Percentiles rank a stretch among this genome's conserved stretches.
phyloP scores from a whole-genome alignment of 2,329 filamentous ascomycete species.

The Fusarium armeniacum region DNA sequence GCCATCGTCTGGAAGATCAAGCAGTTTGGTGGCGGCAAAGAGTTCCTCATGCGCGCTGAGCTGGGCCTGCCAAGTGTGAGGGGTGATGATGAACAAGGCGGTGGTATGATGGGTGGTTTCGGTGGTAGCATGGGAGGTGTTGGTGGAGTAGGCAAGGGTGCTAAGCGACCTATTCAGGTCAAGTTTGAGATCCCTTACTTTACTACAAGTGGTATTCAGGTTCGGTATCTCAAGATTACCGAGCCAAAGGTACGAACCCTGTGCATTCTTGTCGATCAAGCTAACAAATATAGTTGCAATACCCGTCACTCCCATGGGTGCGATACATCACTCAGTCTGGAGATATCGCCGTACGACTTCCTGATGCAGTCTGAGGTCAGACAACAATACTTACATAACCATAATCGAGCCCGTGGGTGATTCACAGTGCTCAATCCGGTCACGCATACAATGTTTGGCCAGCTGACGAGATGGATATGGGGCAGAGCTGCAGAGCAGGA shows the following conservation, averaged over 20 bases:
- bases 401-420: conserved; percentile 28
- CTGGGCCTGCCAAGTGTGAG: conserved; percentile 93
- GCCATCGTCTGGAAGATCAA: conserved; percentile 99
- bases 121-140: conserved; percentile 97
- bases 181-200: conserved; percentile 99
- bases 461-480: conserved; percentile 31
- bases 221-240: conserved; percentile 98
- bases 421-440: conserved; percentile 9
- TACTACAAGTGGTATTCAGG: conserved; percentile 98
- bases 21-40: conserved; percentile 98
- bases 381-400: conserved; percentile 35
- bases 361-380: conserved; percentile 79
- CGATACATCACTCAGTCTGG: conserved; percentile 98
- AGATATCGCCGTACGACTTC: conserved; percentile 93
- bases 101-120: conserved; percentile 97
- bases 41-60: conserved; percentile 98
- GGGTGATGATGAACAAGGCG: conserved; percentile 94
- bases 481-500: conserved; percentile 41
- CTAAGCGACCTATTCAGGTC: conserved; percentile 95
- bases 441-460: conserved; percentile 17
- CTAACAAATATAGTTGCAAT: conserved; percentile 80
- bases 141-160: conserved; percentile 80
- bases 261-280: neutral
- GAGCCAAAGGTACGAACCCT: conserved; percentile 89
- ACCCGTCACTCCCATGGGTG: conserved; percentile 96